Conservation (phyloP, 202 grass and related monocot genomes). For the Schoenoplectus triqueter region DNA sequence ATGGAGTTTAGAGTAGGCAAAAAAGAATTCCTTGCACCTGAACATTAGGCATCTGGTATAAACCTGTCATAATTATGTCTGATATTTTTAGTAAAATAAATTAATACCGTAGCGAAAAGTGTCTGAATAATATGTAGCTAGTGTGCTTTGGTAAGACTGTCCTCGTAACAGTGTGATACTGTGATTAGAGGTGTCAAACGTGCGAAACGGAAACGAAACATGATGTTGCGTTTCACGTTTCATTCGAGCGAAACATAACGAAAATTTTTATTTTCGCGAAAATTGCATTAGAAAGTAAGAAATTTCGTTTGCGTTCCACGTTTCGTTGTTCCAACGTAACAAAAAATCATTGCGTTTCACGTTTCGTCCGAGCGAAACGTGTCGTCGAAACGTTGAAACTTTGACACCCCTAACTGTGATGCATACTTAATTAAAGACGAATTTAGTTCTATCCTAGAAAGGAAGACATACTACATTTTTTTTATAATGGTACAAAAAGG, state of each 20-base stretch:
- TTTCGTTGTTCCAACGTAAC: too few species aligned
- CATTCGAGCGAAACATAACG: too few species aligned
- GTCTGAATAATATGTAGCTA: not conserved
- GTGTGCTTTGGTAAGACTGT: not conserved
- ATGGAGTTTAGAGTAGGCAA: constrained; percentile 15
- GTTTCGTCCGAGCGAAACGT: too few species aligned
- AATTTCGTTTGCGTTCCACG: too few species aligned
- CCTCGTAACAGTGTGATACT: not conserved
- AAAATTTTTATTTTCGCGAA: too few species aligned
- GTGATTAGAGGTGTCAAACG: too few species aligned
- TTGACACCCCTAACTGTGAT: not conserved
- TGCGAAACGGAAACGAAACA: too few species aligned
- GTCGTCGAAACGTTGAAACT: too few species aligned
- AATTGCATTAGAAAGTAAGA: too few species aligned
- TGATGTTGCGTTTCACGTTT: too few species aligned
- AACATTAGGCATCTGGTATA: constrained; percentile 2
- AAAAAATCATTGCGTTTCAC: too few species aligned
- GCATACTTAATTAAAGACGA: not conserved
- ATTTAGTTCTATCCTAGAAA: not conserved
- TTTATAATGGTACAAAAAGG: not conserved
- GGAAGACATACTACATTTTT: not conserved
- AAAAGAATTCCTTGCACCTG: not conserved
- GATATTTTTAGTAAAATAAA: not conserved
- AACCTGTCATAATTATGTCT: not conserved
- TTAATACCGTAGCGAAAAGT: not conserved